A percentile compares a stretch with the other conserved stretches of the same genome.
Conservation (phyloP, 225 moss, liverwort and hornwort species). For the Physcomitrium patens region DNA sequence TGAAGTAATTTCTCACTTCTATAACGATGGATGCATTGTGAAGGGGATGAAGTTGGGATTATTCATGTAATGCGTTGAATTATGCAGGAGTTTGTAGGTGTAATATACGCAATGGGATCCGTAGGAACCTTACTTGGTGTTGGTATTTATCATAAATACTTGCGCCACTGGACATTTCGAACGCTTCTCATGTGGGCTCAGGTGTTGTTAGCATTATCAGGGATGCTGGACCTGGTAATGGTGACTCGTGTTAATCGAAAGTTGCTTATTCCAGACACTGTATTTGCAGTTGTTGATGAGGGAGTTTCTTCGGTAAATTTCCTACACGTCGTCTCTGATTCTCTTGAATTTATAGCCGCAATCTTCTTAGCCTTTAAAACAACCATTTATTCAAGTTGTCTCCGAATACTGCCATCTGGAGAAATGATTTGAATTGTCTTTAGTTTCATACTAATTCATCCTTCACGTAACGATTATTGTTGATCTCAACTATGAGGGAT, state of each 20-base stretch:
- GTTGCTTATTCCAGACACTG: slow-evolving; percentile 70
- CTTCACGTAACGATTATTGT: no score
- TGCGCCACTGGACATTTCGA: slow-evolving; percentile 80
- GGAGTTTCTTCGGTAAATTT: slow-evolving; percentile 53
- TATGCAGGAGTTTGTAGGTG: slow-evolving; percentile 85
- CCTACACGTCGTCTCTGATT: slow-evolving; percentile 11
- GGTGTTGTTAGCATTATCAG: slow-evolving; percentile 63
- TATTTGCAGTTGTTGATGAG: slow-evolving; percentile 87
- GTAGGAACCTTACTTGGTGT: slow-evolving; percentile 79
- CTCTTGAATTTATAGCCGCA: neutral
- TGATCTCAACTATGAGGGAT: neutral
- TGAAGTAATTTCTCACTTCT: neutral
- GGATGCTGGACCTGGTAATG: slow-evolving; percentile 79
- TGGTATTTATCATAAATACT: slow-evolving; percentile 70
- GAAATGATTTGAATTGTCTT: neutral
- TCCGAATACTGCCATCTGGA: neutral
- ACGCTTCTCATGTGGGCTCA: slow-evolving; percentile 80
- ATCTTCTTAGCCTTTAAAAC: neutral
- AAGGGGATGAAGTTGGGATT: neutral
- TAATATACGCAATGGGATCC: slow-evolving; percentile 87
- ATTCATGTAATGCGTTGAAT: slow-evolving; percentile 9
- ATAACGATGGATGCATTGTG: slow-evolving; percentile 18
- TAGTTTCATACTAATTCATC: neutral
- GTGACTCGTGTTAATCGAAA: slow-evolving; percentile 76
- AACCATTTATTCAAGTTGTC: neutral